Evolutionary conservation across 148 eudicot genomes (phyloP), one percentile per base, ranked within the genome.

Genomic region (Fagopyrum homotropicum): DNA sequence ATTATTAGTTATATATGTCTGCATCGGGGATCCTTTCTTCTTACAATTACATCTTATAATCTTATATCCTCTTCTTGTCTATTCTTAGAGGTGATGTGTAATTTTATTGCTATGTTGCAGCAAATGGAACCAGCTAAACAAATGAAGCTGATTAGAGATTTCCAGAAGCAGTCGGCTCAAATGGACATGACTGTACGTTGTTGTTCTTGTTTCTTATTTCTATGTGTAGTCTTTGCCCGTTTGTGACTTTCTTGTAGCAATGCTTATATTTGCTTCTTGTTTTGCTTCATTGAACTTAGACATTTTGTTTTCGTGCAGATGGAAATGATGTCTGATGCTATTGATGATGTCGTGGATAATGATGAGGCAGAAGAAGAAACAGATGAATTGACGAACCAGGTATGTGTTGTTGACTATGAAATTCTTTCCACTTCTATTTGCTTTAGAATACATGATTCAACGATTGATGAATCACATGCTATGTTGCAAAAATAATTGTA

Each of bases 291-390:
- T 73, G 46, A 19, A 75, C 46, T 59, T 72, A 73, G 52, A 72
- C 69, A 4, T 63, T 43, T 75, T 55, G 35, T 51, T 29, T 45
- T 72, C 14, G 54, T 84, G 80, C 88, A 91, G 98, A 91, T 87
- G 72, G 98, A 93, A 85, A 93, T 93, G 97, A 93, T 93, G 94
- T 89, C 97, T 74, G 98, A 93, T 72, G 89, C 95, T 80, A 93
- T 93, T 74, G 98, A 93, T 74, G 95, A 89, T 83, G 91, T 81
- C 75, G 77, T 93, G 82, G 98, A 93, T 80, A 80, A 91, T 85
- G 98, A 93, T 26, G 98, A 93, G 73, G 98, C 98, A 75, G 98
- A 93, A 87, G 98, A 91, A 76, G 98, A 93, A 85, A 88, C 98
- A 19, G 97, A 93, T 43, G 97, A 93, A 56, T 79, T 93, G 59